Conservation (phyloP, 345 rosid species). For the Reutealis trisperma region DNA sequence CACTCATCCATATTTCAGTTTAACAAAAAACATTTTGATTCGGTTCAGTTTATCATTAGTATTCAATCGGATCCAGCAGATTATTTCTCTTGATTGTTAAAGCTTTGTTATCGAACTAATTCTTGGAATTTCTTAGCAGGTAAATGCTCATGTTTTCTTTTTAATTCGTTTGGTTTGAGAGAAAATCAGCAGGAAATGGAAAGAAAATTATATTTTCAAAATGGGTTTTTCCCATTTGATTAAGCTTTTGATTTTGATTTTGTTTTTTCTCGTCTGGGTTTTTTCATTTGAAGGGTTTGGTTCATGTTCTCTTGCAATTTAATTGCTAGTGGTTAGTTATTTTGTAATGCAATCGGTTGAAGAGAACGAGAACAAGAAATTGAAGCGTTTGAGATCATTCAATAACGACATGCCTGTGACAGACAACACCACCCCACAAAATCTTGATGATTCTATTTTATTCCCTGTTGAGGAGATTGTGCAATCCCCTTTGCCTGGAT, state of each 20-base stretch:
- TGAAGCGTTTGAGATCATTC: slow-evolving; percentile 48
- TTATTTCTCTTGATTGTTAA: slow-evolving; percentile 3
- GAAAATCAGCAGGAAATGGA: not conserved
- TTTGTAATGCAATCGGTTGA: slow-evolving; percentile 63
- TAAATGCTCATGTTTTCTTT: slow-evolving; percentile 6
- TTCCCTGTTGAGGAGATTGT: slow-evolving; percentile 82
- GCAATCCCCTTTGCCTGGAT: slow-evolving; percentile 92
- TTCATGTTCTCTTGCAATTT: slow-evolving; percentile 19
- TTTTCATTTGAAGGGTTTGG: slow-evolving; percentile 9
- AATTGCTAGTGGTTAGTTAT: slow-evolving; percentile 17
- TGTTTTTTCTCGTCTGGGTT: not conserved
- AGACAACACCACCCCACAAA: slow-evolving; percentile 41
- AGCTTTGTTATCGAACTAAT: slow-evolving; percentile 18
- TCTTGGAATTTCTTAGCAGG: slow-evolving; percentile 35
- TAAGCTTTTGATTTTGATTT: not conserved
- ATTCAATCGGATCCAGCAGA: slow-evolving; percentile 38
- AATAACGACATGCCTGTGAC: slow-evolving; percentile 53
- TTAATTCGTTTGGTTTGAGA: not conserved
- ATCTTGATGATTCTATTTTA: slow-evolving; percentile 39
- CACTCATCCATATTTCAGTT: no score
- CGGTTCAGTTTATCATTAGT: slow-evolving; percentile 25
- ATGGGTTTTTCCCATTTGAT: slow-evolving; percentile 15
- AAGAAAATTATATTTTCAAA: not conserved
- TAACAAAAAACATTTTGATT: not conserved
- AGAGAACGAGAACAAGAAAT: slow-evolving; percentile 42